Percentiles rank a stretch among this genome's conserved stretches.
Evolutionary conservation across 1,284 basidiomycete genomes (phyloP).

Genomic region (Malassezia equina): DNA sequence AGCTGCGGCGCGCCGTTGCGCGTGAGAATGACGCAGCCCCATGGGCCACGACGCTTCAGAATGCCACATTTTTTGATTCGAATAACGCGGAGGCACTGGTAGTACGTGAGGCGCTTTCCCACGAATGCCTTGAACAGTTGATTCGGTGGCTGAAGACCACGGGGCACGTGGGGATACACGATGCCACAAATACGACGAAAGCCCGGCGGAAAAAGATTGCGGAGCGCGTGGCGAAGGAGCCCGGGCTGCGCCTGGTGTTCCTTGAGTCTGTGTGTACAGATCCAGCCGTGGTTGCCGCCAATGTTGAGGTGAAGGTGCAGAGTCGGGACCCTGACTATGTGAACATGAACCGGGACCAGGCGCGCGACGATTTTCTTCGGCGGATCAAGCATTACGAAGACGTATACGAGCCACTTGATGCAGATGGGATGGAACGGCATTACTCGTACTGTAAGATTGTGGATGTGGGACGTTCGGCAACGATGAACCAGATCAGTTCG

Average conservation of each 20-base stretch:
- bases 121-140: slow-evolving; percentile 85
- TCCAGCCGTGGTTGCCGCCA: slow-evolving; percentile 82
- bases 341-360: slow-evolving; percentile 71
- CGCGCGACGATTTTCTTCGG: slow-evolving; percentile 75
- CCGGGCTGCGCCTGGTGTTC: slow-evolving; percentile 80
- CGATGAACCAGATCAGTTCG: slow-evolving; percentile 52
- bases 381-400: slow-evolving; percentile 87
- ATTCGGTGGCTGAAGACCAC: slow-evolving; percentile 83
- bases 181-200: slow-evolving; percentile 84
- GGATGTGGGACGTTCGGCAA: slow-evolving; percentile 48
- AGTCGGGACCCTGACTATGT: slow-evolving; percentile 97
- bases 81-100: slow-evolving; percentile 68
- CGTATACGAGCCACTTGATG: slow-evolving; percentile 79
- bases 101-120: slow-evolving; percentile 71
- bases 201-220: slow-evolving; percentile 65
- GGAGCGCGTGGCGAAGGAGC: slow-evolving; percentile 75
- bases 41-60: not conserved
- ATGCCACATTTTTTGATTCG: slow-evolving; percentile 78
- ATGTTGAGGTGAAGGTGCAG: slow-evolving; percentile 86
- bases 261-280: slow-evolving; percentile 91
- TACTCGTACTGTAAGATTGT: slow-evolving; percentile 45
- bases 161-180: slow-evolving; percentile 96
- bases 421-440: slow-evolving; percentile 60
- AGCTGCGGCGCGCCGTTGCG: slow-evolving; percentile 78
- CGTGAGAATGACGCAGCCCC: slow-evolving; percentile 52